These are phyloP conservation scores for Pythium coloratum DNA, from an alignment of 352 stramenopile genomes.

Conservation along the genomic window DNA sequence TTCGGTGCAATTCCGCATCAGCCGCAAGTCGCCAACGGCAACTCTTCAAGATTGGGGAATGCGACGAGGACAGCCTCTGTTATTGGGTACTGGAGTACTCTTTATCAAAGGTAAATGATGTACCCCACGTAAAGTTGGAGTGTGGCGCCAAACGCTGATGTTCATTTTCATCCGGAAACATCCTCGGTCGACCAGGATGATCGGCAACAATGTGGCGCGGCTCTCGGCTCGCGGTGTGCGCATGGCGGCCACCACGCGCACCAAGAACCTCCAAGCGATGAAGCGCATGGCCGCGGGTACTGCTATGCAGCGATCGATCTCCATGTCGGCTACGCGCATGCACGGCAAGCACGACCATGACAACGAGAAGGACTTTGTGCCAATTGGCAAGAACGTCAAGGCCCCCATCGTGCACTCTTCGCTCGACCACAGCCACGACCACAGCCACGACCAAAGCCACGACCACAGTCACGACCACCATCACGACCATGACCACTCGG, in stretches of 20 bases:
- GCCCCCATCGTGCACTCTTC: slow-evolving; percentile 11
- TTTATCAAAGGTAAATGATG: slow-evolving; percentile 5
- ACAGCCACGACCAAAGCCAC: slow-evolving; percentile 28
- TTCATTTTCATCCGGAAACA: not conserved
- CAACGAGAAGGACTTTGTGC: slow-evolving; percentile 37
- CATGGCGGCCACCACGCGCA: not conserved
- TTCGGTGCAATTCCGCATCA: not conserved
- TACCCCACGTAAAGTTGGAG: slow-evolving; percentile 7
- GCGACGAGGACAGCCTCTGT: slow-evolving; percentile 6
- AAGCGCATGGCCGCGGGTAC: not conserved
- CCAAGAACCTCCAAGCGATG: not conserved
- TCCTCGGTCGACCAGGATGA: slow-evolving; percentile 17
- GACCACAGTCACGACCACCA: slow-evolving; percentile 26
- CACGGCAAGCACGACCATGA: slow-evolving; percentile 31
- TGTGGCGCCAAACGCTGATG: not conserved
- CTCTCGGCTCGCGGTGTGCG: slow-evolving; percentile 17
- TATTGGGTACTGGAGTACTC: not conserved
- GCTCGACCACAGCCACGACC: slow-evolving; percentile 25
- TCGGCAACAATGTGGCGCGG: slow-evolving; percentile 7
- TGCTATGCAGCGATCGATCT: slow-evolving; percentile 28
- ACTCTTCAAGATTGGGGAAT: slow-evolving; percentile 28
- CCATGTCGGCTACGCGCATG: slow-evolving; percentile 26
- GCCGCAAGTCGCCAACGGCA: slow-evolving; percentile 15
- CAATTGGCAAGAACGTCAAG: slow-evolving; percentile 22
- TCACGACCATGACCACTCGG: slow-evolving; percentile 19